Conservation (phyloP, 1,139 yeast genomes). For the Taiozyma sp. region DNA sequence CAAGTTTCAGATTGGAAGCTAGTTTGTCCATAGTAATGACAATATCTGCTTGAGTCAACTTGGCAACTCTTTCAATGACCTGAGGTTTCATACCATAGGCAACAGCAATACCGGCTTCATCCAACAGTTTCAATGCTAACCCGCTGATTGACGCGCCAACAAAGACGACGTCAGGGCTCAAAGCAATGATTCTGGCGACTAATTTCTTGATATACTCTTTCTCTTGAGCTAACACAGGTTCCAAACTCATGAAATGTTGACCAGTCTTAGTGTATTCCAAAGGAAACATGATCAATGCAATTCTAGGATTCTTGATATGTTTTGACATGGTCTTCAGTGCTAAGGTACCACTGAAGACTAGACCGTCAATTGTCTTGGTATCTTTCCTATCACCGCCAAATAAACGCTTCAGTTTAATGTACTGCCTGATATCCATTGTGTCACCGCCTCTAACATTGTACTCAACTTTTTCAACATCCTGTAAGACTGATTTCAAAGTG, state of each 20-base stretch:
- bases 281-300: conserved; percentile 84
- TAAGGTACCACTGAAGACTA: conserved; percentile 78
- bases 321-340: conserved; percentile 82
- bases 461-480: conserved; percentile 42
- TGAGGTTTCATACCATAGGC: conserved; percentile 78
- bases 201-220: conserved; percentile 77
- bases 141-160: conserved; percentile 86
- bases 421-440: conserved; percentile 80
- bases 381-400: conserved; percentile 67
- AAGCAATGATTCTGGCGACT: conserved; percentile 70
- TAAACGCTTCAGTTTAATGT: conserved; percentile 80
- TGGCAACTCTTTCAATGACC: conserved; percentile 74
- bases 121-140: conserved; percentile 66
- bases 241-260: conserved; percentile 68
- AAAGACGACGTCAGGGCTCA: conserved; percentile 76
- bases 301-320: conserved; percentile 58
- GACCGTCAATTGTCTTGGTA: conserved; percentile 67
- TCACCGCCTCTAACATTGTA: conserved; percentile 60
- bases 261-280: conserved; percentile 78
- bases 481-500: conserved; percentile 41
- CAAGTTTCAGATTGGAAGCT: conserved; percentile 58
- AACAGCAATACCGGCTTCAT: conserved; percentile 73
- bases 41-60: conserved; percentile 81
- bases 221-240: conserved; percentile 86
- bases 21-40: conserved; percentile 61